A percentile compares a stretch with the other conserved stretches of the same genome.
These are phyloP conservation scores for Pestalotiopsis fici DNA, from an alignment of 2,329 filamentous ascomycete species.

Conservation along the genomic window DNA sequence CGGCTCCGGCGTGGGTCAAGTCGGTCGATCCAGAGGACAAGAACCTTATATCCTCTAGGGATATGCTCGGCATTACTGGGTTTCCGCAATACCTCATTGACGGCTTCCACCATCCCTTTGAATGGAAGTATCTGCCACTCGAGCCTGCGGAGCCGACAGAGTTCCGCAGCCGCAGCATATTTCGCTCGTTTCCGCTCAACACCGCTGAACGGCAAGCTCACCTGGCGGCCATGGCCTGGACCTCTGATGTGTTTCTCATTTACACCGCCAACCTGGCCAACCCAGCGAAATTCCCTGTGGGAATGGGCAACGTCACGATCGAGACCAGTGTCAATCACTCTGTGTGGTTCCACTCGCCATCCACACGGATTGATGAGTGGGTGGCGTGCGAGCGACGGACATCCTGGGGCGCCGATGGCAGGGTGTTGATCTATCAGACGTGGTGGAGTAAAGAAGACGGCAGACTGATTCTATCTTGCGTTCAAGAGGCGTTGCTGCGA, in stretches of 20 bases:
- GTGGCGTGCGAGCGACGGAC: conserved; percentile 15
- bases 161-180: conserved; percentile 8
- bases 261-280: conserved; percentile 10
- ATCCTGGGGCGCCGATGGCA: conserved; percentile 15
- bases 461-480: conserved; percentile 11
- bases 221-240: conserved; percentile 8
- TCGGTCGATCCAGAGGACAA: background rate
- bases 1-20: background rate
- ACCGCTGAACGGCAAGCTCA: background rate
- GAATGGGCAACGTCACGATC: conserved; percentile 4
- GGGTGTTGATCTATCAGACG: conserved; percentile 15
- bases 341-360: conserved; percentile 15
- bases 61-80: conserved; percentile 2
- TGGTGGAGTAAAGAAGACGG: conserved; percentile 14
- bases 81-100: background rate
- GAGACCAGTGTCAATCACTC: conserved; percentile 14
- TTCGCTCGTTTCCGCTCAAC: conserved; percentile 7
- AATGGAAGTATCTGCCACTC: conserved; percentile 5
- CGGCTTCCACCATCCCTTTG: conserved; percentile 2
- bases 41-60: background rate
- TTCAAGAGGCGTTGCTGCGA: conserved; percentile 15
- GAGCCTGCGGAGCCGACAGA: background rate
- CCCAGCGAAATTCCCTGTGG: background rate
- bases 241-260: conserved; percentile 9
- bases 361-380: conserved; percentile 13